Percentiles rank a stretch among this genome's conserved stretches.
These are phyloP conservation scores for Xylaria venustula DNA, from an alignment of 495 filamentous ascomycete genomes.

Conservation along the genomic window DNA sequence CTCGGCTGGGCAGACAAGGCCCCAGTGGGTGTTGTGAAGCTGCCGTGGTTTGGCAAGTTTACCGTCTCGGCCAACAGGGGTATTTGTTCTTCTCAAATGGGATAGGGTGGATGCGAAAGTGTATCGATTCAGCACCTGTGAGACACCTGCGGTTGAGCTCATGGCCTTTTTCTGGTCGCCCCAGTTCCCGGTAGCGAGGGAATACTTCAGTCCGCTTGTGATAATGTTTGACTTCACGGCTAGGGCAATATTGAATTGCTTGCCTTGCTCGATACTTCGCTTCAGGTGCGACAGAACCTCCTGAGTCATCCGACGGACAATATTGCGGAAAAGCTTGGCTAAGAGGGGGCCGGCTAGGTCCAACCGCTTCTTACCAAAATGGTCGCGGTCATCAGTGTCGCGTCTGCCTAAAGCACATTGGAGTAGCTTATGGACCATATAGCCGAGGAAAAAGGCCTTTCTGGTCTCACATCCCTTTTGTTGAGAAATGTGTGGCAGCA, in stretches of 20 bases:
- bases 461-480: constrained; percentile 92
- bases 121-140: constrained; percentile 96
- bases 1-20: constrained; percentile 93
- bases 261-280: constrained; percentile 81
- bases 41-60: constrained; percentile 98
- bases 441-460: constrained; percentile 98
- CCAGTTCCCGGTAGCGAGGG: constrained; percentile 98
- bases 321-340: constrained; percentile 84
- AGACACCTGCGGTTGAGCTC: constrained; percentile 90
- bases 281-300: constrained; percentile 89
- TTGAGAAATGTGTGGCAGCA: constrained; percentile 94
- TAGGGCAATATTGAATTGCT: constrained; percentile 83
- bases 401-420: constrained; percentile 87
- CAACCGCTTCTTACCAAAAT: constrained; percentile 97
- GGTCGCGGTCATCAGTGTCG: constrained; percentile 94
- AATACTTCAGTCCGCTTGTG: constrained; percentile 93
- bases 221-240: constrained; percentile 89
- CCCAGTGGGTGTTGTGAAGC: constrained; percentile 99
- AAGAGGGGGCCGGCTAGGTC: constrained; percentile 93
- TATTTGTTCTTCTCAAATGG: constrained; percentile 95
- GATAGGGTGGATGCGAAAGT: constrained; percentile 95
- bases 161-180: constrained; percentile 98
- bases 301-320: constrained; percentile 82
- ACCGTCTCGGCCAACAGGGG: constrained; percentile 93
- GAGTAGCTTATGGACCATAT: constrained; percentile 94